A percentile compares a stretch with the other conserved stretches of the same genome.
Conservation (phyloP, 192 early-diverging fungal genomes). For the Borealophlyctis nickersoniae region DNA sequence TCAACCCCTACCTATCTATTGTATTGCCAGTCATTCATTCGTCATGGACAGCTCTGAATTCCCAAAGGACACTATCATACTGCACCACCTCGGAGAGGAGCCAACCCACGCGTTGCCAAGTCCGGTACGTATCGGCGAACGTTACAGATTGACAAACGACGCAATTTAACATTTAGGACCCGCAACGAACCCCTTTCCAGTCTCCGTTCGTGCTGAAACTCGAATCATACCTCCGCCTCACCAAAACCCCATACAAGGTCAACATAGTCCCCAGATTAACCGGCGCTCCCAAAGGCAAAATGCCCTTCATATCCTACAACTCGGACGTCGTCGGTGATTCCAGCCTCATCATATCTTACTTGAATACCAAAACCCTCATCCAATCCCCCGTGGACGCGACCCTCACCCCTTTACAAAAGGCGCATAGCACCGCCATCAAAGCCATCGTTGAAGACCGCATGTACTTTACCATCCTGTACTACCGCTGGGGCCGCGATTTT, state of each 20-base stretch:
- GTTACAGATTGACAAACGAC: too few relatives aligned
- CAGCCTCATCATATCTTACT: neutral
- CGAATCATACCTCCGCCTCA: conserved; percentile 1
- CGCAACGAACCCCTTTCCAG: too few relatives aligned
- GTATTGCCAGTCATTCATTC: too few relatives aligned
- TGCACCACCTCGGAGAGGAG: neutral
- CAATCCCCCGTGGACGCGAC: neutral
- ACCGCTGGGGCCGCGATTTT: neutral
- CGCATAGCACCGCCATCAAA: neutral
- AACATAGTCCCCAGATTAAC: neutral
- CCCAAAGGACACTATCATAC: neutral
- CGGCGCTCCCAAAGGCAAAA: neutral
- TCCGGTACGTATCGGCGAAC: too few relatives aligned
- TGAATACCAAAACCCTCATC: neutral
- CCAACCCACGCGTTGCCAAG: neutral
- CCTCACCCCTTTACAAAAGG: neutral
- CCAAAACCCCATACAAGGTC: neutral
- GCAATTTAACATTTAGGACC: too few relatives aligned
- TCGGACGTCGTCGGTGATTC: neutral
- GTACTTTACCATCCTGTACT: neutral
- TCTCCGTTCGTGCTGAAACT: neutral
- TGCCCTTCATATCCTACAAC: neutral
- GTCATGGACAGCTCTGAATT: neutral
- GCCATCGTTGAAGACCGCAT: neutral
- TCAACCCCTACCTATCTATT: too few relatives aligned